Conservation (phyloP, 805 yeast genomes). For the Nakazawaea sp. region DNA sequence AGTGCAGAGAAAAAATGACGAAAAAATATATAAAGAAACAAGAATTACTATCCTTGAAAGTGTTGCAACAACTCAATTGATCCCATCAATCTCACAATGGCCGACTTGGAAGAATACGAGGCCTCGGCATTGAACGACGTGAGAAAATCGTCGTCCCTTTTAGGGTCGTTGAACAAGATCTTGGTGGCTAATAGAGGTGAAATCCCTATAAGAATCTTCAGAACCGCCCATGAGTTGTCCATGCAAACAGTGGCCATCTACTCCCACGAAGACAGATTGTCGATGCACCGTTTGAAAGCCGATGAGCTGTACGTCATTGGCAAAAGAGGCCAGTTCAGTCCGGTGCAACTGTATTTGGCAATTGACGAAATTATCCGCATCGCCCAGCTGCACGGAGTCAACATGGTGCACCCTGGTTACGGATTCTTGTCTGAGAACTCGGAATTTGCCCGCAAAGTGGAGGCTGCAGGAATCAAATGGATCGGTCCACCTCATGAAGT, state of each 20-base stretch:
- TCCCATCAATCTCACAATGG: not conserved
- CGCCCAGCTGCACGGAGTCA: slow-evolving; percentile 70
- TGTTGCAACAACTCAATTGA: not conserved
- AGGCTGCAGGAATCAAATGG: slow-evolving; percentile 89
- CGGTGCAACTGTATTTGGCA: slow-evolving; percentile 93
- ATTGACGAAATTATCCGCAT: slow-evolving; percentile 90
- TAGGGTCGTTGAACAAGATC: slow-evolving; percentile 52
- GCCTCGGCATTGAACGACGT: slow-evolving; percentile 18
- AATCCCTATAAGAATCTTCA: slow-evolving; percentile 81
- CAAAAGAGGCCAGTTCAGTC: slow-evolving; percentile 79
- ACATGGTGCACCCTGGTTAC: slow-evolving; percentile 91
- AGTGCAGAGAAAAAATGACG: too few relatives aligned
- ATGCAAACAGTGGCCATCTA: slow-evolving; percentile 97
- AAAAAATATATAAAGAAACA: not conserved
- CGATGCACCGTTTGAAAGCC: slow-evolving; percentile 92
- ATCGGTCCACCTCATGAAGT: slow-evolving; percentile 86
- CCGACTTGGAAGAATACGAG: slow-evolving; percentile 11
- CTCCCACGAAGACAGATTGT: slow-evolving; percentile 90
- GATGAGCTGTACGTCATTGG: slow-evolving; percentile 94
- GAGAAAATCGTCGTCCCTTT: slow-evolving; percentile 35
- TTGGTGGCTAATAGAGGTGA: slow-evolving; percentile 84
- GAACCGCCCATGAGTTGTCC: slow-evolving; percentile 95
- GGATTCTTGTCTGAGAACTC: slow-evolving; percentile 89
- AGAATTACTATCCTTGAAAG: too few relatives aligned
- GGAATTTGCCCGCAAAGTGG: slow-evolving; percentile 89